Evolutionary conservation across 1,139 yeast genomes (phyloP), one percentile per base, ranked within the genome.

Genomic region (Meyerozyma guilliermondii): DNA sequence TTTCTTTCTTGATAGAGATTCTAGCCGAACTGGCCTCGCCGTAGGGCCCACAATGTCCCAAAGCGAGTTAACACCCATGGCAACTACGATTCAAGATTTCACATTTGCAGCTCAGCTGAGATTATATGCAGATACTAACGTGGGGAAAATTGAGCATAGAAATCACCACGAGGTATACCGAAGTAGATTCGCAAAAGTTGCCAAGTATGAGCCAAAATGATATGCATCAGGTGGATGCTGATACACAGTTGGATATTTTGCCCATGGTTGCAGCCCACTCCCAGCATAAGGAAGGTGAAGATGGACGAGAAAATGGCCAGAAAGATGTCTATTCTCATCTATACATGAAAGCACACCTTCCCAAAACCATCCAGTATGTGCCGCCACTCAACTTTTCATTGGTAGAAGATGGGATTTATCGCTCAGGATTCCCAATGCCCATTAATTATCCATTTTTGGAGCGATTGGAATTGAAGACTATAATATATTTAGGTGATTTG

Each of bases 11-110:
- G 80, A 68, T 35, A 92, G 71, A 0, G 95, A 83, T 58, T 92
- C 98, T 27, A 94, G 73, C 42, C 92, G 74, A 3, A 92, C 96
- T 0, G 98, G 97, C 43, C 87, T 72, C 0, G 98, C 95, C 0
- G 92, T 80, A 0, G 97, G 95, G 3, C 91, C 95, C 5, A 92
- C 73, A 16, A 92, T 82, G 41, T 83, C 91, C 99, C 99, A 94
- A 42, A 94, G 75, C 7, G 95, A 87, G 54, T 87, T 87, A 41
- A 94, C 99, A 66, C 99, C 99, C 99, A 94, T 92, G 22, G 10
- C 6, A 3, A 28, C 14, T 28, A n/a, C 30, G 14, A 28, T 20
- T 20, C 22, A 20, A 20, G 22, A 20, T 20, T 20, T 20, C 22
- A 20, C 5, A 29, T 13, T 29, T 29, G 33, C 18, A 29, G 8